Percentiles rank a stretch among this genome's conserved stretches.
Evolutionary conservation across 2,329 filamentous ascomycete genomes (phyloP).

Genomic region (Graphium sp.): DNA sequence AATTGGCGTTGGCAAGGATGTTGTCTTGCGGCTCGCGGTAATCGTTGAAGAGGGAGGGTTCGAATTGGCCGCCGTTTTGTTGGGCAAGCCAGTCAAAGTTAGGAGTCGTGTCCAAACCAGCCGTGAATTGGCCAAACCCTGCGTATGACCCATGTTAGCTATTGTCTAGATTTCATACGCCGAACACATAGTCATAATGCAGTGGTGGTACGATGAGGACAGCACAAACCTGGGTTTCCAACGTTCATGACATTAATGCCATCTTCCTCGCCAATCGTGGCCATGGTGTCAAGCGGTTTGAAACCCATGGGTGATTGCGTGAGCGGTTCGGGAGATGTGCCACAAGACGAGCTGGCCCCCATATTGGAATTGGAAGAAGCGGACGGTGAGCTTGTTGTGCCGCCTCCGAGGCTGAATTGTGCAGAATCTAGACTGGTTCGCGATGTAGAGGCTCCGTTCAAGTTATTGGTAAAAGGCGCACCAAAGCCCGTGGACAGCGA

Average conservation of each 20-base stretch:
- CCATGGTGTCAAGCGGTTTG: conserved; percentile 44
- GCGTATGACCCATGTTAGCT: background rate
- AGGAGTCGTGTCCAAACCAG: conserved; percentile 24
- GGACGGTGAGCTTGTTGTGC: conserved; percentile 46
- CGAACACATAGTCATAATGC: too few species aligned
- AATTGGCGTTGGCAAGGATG: conserved; percentile 49
- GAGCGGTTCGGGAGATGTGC: conserved; percentile 61
- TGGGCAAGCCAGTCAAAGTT: conserved; percentile 60
- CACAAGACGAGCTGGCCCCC: conserved; percentile 49
- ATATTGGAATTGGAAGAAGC: conserved; percentile 43
- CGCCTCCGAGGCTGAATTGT: conserved; percentile 25
- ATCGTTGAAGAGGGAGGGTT: conserved; percentile 79
- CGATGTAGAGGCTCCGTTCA: conserved; percentile 27
- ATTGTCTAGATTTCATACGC: too few species aligned
- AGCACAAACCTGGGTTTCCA: too few species aligned
- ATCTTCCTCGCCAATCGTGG: conserved; percentile 50
- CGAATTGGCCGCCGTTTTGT: conserved; percentile 74
- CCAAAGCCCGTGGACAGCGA: background rate
- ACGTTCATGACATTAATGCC: too few species aligned
- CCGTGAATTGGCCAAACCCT: conserved; percentile 3
- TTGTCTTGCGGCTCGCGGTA: conserved; percentile 85
- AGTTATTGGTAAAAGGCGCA: too few species aligned
- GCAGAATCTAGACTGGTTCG: conserved; percentile 32
- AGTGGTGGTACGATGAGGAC: too few species aligned
- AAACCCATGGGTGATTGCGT: conserved; percentile 53